Base-by-base conservation (phyloP, 352 stramenopile species). In the Phytophthora meadii region DNA sequence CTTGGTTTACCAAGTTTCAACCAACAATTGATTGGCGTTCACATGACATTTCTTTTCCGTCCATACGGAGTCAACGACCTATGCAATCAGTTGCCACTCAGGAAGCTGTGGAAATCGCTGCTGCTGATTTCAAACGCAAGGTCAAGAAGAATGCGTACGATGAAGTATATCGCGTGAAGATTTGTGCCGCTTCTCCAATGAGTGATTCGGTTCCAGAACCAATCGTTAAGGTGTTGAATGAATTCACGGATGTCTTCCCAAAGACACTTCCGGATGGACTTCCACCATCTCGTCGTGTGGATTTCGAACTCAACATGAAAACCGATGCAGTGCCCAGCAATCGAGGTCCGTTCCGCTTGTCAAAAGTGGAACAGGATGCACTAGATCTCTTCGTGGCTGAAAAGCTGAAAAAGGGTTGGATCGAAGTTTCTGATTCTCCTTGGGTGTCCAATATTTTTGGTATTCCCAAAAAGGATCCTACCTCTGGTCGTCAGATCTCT, bases 361-460 rank as follows among this genome's bases (percentile, higher is more conserved):
- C 27, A 8, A 30, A 30, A 7, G 27, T 30, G 27, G 27, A 30
- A 4, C 27, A 30, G 27, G 27, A 30, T 30, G 27, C 27, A 30
- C 27, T 30, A 4, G 27, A 30, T 7, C 27, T 30, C 4, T 30
- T 30, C 6, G 27, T 30, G 4, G 2, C 5, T 48, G 52, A 25
- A 50, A 66, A 11, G 54, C 27, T 68, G 19, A 62, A 50, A 22
- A 68, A 68, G 48, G 39, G 59, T 36, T 70, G 59, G 59, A 66
- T 74, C 22, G 44, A 70, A 39, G 34, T 70, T n/a, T 70, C 66
- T 7, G 54, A 75, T 42, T 71, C 61, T 7, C 55, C 61, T 5
- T 71, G 27, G 54, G 52, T 75, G 1, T 71, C 55, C 48, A 75
- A 66, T 44, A 70, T 74, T 11, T 64, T 70, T 61, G 34, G 54